phyloP scores from a whole-genome alignment of 2,329 filamentous ascomycete genomes.

The Ophiostoma piceae region DNA sequence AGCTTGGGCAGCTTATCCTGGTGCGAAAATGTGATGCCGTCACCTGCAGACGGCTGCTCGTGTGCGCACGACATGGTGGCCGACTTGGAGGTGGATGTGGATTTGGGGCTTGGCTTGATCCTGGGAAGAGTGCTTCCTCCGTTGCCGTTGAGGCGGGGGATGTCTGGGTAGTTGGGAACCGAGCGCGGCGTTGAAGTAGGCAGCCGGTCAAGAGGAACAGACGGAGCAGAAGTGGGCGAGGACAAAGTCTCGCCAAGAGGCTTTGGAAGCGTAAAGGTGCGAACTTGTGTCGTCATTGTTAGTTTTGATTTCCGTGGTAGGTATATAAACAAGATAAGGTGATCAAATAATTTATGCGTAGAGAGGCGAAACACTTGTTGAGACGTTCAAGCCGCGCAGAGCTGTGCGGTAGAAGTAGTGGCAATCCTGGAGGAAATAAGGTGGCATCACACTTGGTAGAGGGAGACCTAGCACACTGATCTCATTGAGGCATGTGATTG shows the following conservation, averaged over 20 bases:
- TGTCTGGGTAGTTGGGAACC: constrained; percentile 35
- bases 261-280: constrained; percentile 63
- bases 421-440: constrained; percentile 77
- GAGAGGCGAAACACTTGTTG: constrained; percentile 70
- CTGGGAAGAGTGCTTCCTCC: constrained; percentile 23
- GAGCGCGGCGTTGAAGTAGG: constrained; percentile 39
- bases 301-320: constrained; percentile 37
- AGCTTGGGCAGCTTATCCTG: constrained; percentile 88
- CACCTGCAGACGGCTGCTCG: constrained; percentile 50
- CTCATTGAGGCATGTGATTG: constrained; percentile 25
- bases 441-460: constrained; percentile 59
- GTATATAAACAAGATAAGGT: constrained; percentile 30
- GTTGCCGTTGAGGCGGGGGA: constrained; percentile 32
- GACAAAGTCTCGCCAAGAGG: constrained; percentile 67
- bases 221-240: constrained; percentile 34
- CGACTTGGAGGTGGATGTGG: neutral
- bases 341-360: constrained; percentile 50
- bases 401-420: constrained; percentile 92
- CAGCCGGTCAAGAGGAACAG: constrained; percentile 17
- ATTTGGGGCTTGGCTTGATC: constrained; percentile 27
- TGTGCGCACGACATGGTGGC: constrained; percentile 39
- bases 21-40: constrained; percentile 78
- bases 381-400: constrained; percentile 76
- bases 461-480: constrained; percentile 23
- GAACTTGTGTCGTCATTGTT: constrained; percentile 58